Evolutionary conservation across 2,329 filamentous ascomycete genomes (phyloP), one percentile per base, ranked within the genome.

Genomic region (Cladobotryum mycophilum): DNA sequence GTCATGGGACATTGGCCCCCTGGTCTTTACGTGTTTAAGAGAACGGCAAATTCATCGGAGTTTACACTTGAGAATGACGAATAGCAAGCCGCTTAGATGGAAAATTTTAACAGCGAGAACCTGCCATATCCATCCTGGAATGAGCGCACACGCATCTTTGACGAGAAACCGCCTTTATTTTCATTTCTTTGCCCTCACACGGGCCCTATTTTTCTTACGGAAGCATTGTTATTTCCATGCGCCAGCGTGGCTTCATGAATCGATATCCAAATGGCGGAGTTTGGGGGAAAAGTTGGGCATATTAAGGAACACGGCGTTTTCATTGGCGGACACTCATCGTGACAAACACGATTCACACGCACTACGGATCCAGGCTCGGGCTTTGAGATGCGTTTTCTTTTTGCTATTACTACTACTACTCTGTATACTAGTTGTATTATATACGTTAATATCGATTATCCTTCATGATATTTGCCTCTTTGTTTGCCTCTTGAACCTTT

Each of bases 371-470:
- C 25, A 30, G 25, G 25, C 25, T 30, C 25, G 25, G 25, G 25
- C 25, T 30, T 30, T 30, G 25, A 30, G 25, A 30, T 30, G 25
- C 25, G 25, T 30, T 30, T 30, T 30, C 25, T 30, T 30, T 30
- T 30, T 30, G 6, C 25, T 30, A 8, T 30, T 30, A 30, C 25
- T 30, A 30, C 22, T 25, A 25, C 25, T 6, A 30, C 25, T 30
- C 9, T 51, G 49, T 51, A 51, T 25, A 47, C 45, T 51, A 51
- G 44, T 43, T 47, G 49, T 34, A 51, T 15, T 41, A 47, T 51
- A 41, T 43, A 51, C 33, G 41, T 36, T 47, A 47, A 47, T 51
- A 47, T n/a, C 38, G 34, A 41, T 47, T 20, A 22, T 36, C 25
- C 47, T 22, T 44, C n/a, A 47, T 30, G 49, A 47, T 18, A 46